phyloP scores from a whole-genome alignment of 495 filamentous ascomycete genomes.

The Penicillium ochrochloron region DNA sequence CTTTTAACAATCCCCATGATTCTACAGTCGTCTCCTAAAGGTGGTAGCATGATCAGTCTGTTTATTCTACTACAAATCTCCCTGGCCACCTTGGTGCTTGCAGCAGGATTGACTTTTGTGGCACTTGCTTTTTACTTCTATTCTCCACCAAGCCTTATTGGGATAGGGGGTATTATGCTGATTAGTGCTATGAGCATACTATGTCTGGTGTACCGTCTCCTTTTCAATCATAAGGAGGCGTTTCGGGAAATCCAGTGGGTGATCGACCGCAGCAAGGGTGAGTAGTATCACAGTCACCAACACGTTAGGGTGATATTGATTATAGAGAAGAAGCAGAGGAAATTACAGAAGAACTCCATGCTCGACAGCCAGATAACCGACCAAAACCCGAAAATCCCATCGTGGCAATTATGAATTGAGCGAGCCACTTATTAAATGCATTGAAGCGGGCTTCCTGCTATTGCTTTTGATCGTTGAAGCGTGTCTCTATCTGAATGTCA shows the following conservation, averaged over 20 bases:
- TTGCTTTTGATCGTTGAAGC: too few relatives aligned
- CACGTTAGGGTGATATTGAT: not conserved
- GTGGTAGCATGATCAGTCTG: not conserved
- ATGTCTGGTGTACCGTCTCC: not conserved
- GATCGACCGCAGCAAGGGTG: not conserved
- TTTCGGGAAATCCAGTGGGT: not conserved
- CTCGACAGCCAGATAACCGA: not conserved
- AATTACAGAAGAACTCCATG: not conserved
- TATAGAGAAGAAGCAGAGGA: not conserved
- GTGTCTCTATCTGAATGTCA: too few relatives aligned
- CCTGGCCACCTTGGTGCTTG: not conserved
- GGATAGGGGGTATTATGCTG: not conserved
- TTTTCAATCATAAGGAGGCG: not conserved
- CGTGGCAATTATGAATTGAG: too few relatives aligned
- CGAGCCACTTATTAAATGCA: too few relatives aligned
- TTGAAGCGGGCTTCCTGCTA: too few relatives aligned
- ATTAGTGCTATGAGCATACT: not conserved
- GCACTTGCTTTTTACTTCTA: not conserved
- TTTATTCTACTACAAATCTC: not conserved
- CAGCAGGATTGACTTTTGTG: not conserved
- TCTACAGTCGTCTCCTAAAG: not conserved
- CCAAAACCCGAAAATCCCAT: too few relatives aligned
- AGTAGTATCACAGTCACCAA: not conserved
- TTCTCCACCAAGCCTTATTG: not conserved
- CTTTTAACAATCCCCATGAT: not conserved